Conservation (phyloP, 1,284 basidiomycete species). For the Cutaneotrichosporon cyanovorans region DNA sequence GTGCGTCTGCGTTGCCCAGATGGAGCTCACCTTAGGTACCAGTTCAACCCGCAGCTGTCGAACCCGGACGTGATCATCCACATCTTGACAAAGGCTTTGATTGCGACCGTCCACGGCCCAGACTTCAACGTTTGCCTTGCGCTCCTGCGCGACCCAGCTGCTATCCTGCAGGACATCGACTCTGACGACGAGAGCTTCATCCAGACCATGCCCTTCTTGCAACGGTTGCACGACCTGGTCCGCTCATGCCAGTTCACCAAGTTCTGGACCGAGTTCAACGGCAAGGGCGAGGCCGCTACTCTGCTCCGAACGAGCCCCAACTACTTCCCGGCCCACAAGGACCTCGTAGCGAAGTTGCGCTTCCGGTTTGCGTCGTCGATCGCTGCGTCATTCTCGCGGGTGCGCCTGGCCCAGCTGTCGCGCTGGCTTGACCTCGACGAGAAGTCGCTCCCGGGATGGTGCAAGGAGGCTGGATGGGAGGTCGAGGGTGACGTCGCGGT, state of each 20-base stretch:
- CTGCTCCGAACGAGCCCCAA: slow-evolving; percentile 28
- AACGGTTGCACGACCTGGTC: slow-evolving; percentile 65
- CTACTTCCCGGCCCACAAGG: slow-evolving; percentile 38
- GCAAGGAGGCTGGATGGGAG: slow-evolving; percentile 63
- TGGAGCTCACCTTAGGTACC: slow-evolving; percentile 57
- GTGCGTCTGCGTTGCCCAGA: slow-evolving; percentile 47
- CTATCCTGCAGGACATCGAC: slow-evolving; percentile 49
- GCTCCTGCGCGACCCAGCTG: slow-evolving; percentile 49
- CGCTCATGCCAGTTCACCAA: slow-evolving; percentile 82
- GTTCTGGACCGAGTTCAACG: slow-evolving; percentile 73
- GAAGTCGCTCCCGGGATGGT: slow-evolving; percentile 58
- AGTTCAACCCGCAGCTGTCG: slow-evolving; percentile 89
- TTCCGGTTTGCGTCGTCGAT: slow-evolving; percentile 36
- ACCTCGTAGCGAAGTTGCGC: slow-evolving; percentile 30
- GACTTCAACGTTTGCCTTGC: slow-evolving; percentile 92
- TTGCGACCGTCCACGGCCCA: slow-evolving; percentile 60
- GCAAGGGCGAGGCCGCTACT: slow-evolving; percentile 45
- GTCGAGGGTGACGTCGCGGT: slow-evolving; percentile 59
- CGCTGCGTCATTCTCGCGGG: slow-evolving; percentile 35
- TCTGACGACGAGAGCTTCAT: slow-evolving; percentile 68
- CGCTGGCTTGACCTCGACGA: slow-evolving; percentile 48
- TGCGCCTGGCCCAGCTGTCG: slow-evolving; percentile 24
- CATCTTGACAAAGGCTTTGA: slow-evolving; percentile 86
- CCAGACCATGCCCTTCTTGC: slow-evolving; percentile 64
- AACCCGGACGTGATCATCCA: slow-evolving; percentile 89